Percentiles rank a stretch among this genome's conserved stretches.
These are phyloP conservation scores for Vachellia pachyceras DNA, from an alignment of 306 rosid genomes.

Conservation along the genomic window DNA sequence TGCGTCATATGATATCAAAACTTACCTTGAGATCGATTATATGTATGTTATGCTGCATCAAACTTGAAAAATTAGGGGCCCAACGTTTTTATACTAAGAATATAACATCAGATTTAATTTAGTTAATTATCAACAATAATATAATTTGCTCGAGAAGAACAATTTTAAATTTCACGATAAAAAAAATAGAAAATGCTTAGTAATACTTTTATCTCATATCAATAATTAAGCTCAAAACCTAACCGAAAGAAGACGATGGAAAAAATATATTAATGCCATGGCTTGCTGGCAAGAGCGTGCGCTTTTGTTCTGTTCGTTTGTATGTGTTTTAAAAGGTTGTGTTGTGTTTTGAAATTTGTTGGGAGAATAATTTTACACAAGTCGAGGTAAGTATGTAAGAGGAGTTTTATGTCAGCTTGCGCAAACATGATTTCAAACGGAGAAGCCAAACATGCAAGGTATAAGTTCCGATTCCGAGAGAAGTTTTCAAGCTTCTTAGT, in stretches of 20 bases:
- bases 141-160: not conserved
- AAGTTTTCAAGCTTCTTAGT: not conserved
- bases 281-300: not conserved
- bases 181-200: not conserved
- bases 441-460: not conserved
- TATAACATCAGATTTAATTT: not conserved
- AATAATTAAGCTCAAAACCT: too few relatives aligned
- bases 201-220: too few relatives aligned
- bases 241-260: not conserved
- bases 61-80: not conserved
- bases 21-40: not conserved
- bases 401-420: too few relatives aligned
- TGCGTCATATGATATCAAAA: not conserved
- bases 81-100: not conserved
- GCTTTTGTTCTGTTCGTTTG: not conserved
- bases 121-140: not conserved
- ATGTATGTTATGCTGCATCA: not conserved
- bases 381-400: too few relatives aligned
- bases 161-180: not conserved
- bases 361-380: too few relatives aligned
- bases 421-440: too few relatives aligned
- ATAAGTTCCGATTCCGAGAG: not conserved
- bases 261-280: not conserved
- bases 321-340: not conserved
- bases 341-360: too few relatives aligned